Evolutionary conservation across 768 basidiomycete species (phyloP).

Genomic region (Trametopsis cervina): DNA sequence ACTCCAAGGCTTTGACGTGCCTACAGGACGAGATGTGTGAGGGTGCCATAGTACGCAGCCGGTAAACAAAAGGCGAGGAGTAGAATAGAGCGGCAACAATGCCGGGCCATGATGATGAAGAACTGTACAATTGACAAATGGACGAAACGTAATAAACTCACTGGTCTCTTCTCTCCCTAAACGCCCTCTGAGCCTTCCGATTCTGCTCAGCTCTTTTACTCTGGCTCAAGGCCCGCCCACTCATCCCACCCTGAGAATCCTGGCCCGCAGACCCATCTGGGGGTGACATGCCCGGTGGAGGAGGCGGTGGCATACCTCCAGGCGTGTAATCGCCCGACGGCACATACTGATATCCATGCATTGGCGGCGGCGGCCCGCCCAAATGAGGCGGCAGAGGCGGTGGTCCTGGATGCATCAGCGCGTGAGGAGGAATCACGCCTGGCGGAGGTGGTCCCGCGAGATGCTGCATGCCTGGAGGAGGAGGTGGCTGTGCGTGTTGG

Average conservation of each 20-base stretch:
- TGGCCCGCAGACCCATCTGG: too few species aligned
- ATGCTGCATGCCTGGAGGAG: slow-evolving; percentile 32
- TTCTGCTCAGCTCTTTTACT: slow-evolving; percentile 93
- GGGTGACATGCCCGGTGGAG: slow-evolving; percentile 22
- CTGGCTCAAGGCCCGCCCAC: slow-evolving; percentile 59
- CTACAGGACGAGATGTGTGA: slow-evolving; percentile 28
- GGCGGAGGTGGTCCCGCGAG: slow-evolving; percentile 26
- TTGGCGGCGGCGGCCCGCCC: slow-evolving; percentile 11
- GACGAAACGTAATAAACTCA: slow-evolving; percentile 33
- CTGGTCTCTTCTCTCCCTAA: slow-evolving; percentile 87
- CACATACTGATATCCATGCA: slow-evolving; percentile 35
- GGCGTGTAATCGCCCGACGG: slow-evolving; percentile 45
- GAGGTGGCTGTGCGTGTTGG: slow-evolving; percentile 28
- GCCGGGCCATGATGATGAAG: too few species aligned
- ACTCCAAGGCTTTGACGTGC: slow-evolving; percentile 83
- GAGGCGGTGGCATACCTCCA: slow-evolving; percentile 33
- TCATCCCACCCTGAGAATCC: too few species aligned
- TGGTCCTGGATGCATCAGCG: slow-evolving; percentile 22
- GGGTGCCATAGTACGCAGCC: background rate
- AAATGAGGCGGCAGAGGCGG: slow-evolving; percentile 17
- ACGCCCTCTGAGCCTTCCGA: slow-evolving; percentile 88
- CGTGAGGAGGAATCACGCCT: slow-evolving; percentile 28
- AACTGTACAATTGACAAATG: too few species aligned
- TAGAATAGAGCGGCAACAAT: too few species aligned
- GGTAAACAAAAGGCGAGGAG: background rate